A percentile compares a stretch with the other conserved stretches of the same genome.
Conservation (phyloP, 495 filamentous ascomycete genomes). For the Podospora australis region DNA sequence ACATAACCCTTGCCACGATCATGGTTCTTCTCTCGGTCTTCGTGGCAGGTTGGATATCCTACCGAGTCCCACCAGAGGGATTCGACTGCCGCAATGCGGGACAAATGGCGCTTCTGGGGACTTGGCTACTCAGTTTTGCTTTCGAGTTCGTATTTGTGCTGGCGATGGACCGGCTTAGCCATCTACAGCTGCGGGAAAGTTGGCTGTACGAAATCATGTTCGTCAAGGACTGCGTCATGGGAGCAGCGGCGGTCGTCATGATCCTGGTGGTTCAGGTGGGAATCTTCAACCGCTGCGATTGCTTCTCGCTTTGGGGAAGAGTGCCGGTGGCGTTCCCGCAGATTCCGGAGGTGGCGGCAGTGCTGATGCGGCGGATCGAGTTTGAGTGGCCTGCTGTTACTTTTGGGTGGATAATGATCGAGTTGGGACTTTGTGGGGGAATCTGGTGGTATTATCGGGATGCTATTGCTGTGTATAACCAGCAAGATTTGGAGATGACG, state of each 20-base stretch:
- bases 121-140: constrained; percentile 1
- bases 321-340: constrained; percentile 12
- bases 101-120: constrained; percentile 1
- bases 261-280: constrained; percentile 12
- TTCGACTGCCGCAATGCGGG: constrained; percentile 13
- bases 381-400: constrained; percentile 12
- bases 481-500: too few species aligned
- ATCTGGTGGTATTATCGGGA: constrained; percentile 8
- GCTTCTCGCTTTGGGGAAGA: constrained; percentile 9
- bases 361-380: constrained; percentile 6
- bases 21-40: constrained; percentile 8
- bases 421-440: constrained; percentile 2
- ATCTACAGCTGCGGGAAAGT: neutral
- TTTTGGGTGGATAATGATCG: constrained; percentile 10
- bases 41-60: constrained; percentile 10
- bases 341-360: constrained; percentile 1
- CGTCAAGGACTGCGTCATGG: constrained; percentile 7
- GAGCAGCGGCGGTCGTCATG: neutral
- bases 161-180: neutral
- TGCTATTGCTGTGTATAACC: constrained; percentile 11
- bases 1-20: neutral
- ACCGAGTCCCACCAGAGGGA: constrained; percentile 12
- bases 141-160: constrained; percentile 3
- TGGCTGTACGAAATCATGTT: constrained; percentile 7
- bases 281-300: constrained; percentile 16